Percentiles rank a stretch among this genome's conserved stretches.
phyloP scores from a whole-genome alignment of 441 rosid species.

The Euphorbia schlechtendalii region DNA sequence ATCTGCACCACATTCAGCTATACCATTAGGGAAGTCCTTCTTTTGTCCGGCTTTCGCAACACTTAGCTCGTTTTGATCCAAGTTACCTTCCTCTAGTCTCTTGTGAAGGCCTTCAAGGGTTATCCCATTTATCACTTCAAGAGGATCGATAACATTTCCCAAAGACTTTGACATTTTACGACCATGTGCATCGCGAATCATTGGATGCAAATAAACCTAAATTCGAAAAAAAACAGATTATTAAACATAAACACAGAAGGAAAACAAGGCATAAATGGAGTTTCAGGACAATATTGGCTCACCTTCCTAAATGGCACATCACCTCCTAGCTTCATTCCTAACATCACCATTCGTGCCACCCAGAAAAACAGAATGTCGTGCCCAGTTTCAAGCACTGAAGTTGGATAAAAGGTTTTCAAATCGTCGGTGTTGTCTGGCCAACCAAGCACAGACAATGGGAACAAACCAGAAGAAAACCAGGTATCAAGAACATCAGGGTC shows the following conservation, averaged over 20 bases:
- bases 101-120: slow-evolving; percentile 80
- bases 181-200: slow-evolving; percentile 98
- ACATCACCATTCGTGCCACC: slow-evolving; percentile 98
- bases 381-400: slow-evolving; percentile 90
- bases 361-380: slow-evolving; percentile 94
- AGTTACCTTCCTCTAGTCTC: slow-evolving; percentile 83
- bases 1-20: slow-evolving; percentile 94
- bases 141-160: slow-evolving; percentile 94
- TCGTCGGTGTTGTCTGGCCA: slow-evolving; percentile 93
- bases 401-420: slow-evolving; percentile 77
- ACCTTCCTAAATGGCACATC: slow-evolving; percentile 91
- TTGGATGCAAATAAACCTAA: slow-evolving; percentile 90
- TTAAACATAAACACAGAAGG: not conserved
- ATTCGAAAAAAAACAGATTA: slow-evolving; percentile 13
- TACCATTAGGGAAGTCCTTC: slow-evolving; percentile 86
- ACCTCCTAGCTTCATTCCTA: slow-evolving; percentile 79
- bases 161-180: slow-evolving; percentile 95
- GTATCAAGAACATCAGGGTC: slow-evolving; percentile 97
- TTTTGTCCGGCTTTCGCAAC: slow-evolving; percentile 79
- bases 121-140: slow-evolving; percentile 86
- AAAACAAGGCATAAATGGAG: not conserved
- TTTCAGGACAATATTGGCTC: slow-evolving; percentile 17
- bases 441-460: slow-evolving; percentile 76
- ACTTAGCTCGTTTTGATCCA: slow-evolving; percentile 67
- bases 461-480: slow-evolving; percentile 94